A percentile compares a stretch with the other conserved stretches of the same genome.
Evolutionary conservation across 2,329 filamentous ascomycete species (phyloP).

Genomic region (Cercospora sesami): DNA sequence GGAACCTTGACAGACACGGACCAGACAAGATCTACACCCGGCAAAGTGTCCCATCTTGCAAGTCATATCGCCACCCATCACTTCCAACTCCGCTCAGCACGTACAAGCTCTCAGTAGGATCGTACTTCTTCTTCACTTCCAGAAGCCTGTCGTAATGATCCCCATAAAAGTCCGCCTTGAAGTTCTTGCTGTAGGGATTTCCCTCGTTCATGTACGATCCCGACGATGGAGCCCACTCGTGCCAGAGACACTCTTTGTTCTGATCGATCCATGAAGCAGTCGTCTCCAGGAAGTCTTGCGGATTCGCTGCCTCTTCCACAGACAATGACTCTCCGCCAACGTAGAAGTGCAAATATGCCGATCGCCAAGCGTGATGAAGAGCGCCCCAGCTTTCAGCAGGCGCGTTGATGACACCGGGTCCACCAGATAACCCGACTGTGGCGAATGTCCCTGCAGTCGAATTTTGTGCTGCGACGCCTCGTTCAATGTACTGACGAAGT

Average conservation of each 20-base stretch:
- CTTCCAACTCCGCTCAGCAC: constrained; percentile 31
- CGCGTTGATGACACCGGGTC: constrained; percentile 34
- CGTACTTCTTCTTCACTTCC: constrained; percentile 47
- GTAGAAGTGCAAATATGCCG: constrained; percentile 39
- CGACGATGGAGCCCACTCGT: constrained; percentile 42
- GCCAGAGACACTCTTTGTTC: constrained; percentile 31
- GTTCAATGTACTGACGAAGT: constrained; percentile 22
- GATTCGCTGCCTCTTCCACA: constrained; percentile 9
- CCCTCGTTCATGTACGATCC: constrained; percentile 49
- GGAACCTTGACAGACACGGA: background rate
- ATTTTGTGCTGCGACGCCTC: constrained; percentile 26
- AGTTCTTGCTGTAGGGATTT: constrained; percentile 45
- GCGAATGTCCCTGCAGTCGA: constrained; percentile 30
- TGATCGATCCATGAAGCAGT: constrained; percentile 27
- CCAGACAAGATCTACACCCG: background rate
- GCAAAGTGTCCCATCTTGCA: constrained; percentile 31
- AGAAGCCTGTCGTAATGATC: constrained; percentile 42
- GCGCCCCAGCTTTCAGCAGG: constrained; percentile 33
- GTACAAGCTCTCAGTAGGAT: constrained; percentile 38
- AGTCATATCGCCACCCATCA: constrained; percentile 31
- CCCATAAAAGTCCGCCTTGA: constrained; percentile 47
- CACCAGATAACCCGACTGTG: constrained; percentile 34
- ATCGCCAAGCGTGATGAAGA: constrained; percentile 40
- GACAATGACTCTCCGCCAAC: constrained; percentile 28
- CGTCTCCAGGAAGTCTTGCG: constrained; percentile 18